Base-by-base conservation (phyloP, 805 yeast species). In the Metschnikowia santaceciliae region DNA sequence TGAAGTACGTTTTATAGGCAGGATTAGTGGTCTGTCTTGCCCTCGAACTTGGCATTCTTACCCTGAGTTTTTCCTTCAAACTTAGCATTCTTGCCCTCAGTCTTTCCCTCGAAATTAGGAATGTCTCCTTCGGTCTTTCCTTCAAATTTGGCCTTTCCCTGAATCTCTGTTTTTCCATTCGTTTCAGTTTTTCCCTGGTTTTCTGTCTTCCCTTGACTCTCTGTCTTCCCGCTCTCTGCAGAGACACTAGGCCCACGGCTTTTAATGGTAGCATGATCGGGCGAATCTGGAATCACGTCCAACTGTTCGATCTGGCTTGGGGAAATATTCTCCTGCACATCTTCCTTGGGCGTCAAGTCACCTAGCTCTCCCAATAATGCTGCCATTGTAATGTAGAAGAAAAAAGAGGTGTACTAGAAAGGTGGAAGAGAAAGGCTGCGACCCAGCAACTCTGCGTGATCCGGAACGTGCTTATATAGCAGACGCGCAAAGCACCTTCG, bases 331-430 rank as follows among this genome's bases (percentile, higher is more conserved):
- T 52, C 55, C 30, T 49, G 53, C 23, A 52, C 49, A 6, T 50
- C 50, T 7, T 42, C 4, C 33, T 50, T 48, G 10, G 43, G 11
- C 42, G 43, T 36, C 35, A 56, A 46, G 35, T 54, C 49, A n/a
- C 61, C 61, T 48, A 58, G 51, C 48, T 58, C 61, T 11, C 58
- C 59, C 15, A 55, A 37, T 19, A 51, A 32, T 42, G 53, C 50
- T 2, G 46, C 38, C 57, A 54, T 50, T 23, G 38, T 38, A 15
- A 6, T 23, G 42, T 39, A n/a, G 19, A n/a, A 6, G 6, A 14
- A 14, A 38, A 32, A 19, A 42, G 13, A n/a, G 32, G 6, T 26
- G 37, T 13, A n/a, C 30, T 42, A 20, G 46, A 36, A 42, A 23
- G n/a, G 11, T 6, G 39, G 3, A 11, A 26, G 30, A 26, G 30